Percentiles rank a stretch among this genome's conserved stretches.
Evolutionary conservation across 2,329 filamentous ascomycete species (phyloP).

Genomic region (Chrysosporium queenslandicum): DNA sequence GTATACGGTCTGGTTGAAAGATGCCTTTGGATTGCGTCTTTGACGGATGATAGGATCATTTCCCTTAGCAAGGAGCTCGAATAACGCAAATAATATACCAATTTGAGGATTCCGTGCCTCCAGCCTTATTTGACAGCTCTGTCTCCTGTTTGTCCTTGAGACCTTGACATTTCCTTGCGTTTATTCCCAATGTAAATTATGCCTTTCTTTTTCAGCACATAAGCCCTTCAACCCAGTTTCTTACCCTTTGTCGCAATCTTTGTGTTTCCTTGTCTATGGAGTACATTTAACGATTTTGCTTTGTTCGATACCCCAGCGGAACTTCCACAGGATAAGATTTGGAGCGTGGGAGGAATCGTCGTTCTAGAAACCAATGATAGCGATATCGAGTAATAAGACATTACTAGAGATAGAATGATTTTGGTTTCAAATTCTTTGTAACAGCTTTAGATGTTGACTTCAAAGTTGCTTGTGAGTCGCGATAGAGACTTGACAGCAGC

Average conservation of each 20-base stretch:
- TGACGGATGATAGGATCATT: slow-evolving; percentile 50
- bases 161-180: too few species aligned
- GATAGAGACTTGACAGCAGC: not conserved
- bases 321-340: not conserved
- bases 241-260: not conserved
- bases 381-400: not conserved
- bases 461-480: not conserved
- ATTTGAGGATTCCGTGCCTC: not conserved
- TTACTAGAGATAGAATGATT: not conserved
- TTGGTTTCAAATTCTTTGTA: not conserved
- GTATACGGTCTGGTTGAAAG: slow-evolving; percentile 50
- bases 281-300: not conserved
- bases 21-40: slow-evolving; percentile 54
- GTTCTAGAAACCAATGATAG: slow-evolving; percentile 1
- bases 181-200: not conserved
- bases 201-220: not conserved
- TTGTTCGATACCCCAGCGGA: slow-evolving; percentile 7
- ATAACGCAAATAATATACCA: not conserved
- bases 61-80: slow-evolving; percentile 36
- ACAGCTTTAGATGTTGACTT: too few species aligned
- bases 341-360: slow-evolving; percentile 2
- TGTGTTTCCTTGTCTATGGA: not conserved
- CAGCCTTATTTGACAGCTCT: not conserved
- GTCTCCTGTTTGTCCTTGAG: too few species aligned
- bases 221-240: not conserved